A percentile compares a stretch with the other conserved stretches of the same genome.
Evolutionary conservation across 2,329 filamentous ascomycete genomes (phyloP).

Genomic region (Thermothelomyces thermophilus): DNA sequence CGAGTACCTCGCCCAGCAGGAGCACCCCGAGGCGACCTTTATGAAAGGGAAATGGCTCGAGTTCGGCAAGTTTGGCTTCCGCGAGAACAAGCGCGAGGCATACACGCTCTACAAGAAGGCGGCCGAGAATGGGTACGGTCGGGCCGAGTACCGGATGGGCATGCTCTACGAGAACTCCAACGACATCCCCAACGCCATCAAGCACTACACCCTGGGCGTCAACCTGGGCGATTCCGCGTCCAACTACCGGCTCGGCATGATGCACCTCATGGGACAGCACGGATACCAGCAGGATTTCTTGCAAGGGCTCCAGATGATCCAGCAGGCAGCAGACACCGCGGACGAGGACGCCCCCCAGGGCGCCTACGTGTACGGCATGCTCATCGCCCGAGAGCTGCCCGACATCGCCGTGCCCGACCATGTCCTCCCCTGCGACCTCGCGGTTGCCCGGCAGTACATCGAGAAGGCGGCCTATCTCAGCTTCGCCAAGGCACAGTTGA

Average conservation of each 20-base stretch:
- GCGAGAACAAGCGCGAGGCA: conserved; percentile 90
- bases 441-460: conserved; percentile 74
- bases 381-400: conserved; percentile 83
- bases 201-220: conserved; percentile 81
- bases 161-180: conserved; percentile 98
- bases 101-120: conserved; percentile 80
- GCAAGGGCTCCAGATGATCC: conserved; percentile 74
- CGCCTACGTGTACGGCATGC: conserved; percentile 92
- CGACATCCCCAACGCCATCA: conserved; percentile 82
- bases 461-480: conserved; percentile 95
- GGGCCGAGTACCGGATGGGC: conserved; percentile 93
- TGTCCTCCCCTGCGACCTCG: conserved; percentile 64
- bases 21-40: conserved; percentile 89
- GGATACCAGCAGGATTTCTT: conserved; percentile 77
- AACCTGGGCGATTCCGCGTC: conserved; percentile 80
- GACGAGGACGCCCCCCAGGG: conserved; percentile 97
- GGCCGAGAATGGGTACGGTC: conserved; percentile 76
- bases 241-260: conserved; percentile 85
- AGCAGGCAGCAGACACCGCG: conserved; percentile 72
- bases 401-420: conserved; percentile 73
- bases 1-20: conserved; percentile 80
- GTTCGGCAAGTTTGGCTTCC: conserved; percentile 90
- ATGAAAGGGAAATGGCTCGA: conserved; percentile 95
- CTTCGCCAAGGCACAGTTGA: conserved; percentile 92
- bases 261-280: conserved; percentile 90